Base-by-base conservation (phyloP, 2,329 filamentous ascomycete species). In the Leptographium galeiforme region DNA sequence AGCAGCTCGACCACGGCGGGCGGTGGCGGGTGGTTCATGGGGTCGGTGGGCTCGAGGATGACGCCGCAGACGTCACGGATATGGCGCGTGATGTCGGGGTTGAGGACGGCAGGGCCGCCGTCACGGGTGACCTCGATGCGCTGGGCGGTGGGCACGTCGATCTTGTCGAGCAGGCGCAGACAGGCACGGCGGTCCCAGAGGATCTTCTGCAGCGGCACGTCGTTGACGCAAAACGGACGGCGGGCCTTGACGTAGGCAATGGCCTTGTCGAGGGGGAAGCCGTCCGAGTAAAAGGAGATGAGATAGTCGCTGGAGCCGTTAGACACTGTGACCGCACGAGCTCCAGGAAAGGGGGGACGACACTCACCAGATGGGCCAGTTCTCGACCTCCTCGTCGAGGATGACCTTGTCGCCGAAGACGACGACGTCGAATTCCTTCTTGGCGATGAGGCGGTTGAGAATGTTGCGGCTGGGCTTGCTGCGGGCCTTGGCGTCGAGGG, bases 321-420 rank as follows among this genome's bases (percentile, higher is more conserved):
- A 16, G 14, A 25, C 25, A 13, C 34, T 0, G 10, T 32, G 19
- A 6, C n/a, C 0, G 50, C 14, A 46, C 40, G n/a, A 16, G 2
- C 14, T 8, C 30, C 12, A 8, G 50, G 49, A 25, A 41, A 25
- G 11, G 19, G 13, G 19, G 14, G 6, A 39, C 2, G 16, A n/a
- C n/a, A 67, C 77, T 66, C 69, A 81, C 79, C 89, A 94, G 53
- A 95, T 82, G 18, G 90, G 90, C 90, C 90, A 96, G 65, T 96
- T 95, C 68, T 95, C 89, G 53, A 96, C 85, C 57, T 87, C 87
- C 78, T 98, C 93, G 63, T 98, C 93, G 39, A 98, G 75, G 60
- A 98, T 98, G 45, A 96, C 91, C 70, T 98, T 98, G 72, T 98
- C 93, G 48, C 93, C 94, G 71, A 98, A 98, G 13, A 98, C 91